Conservation (phyloP, 2,329 filamentous ascomycete genomes). For the Fusarium robinianum region DNA sequence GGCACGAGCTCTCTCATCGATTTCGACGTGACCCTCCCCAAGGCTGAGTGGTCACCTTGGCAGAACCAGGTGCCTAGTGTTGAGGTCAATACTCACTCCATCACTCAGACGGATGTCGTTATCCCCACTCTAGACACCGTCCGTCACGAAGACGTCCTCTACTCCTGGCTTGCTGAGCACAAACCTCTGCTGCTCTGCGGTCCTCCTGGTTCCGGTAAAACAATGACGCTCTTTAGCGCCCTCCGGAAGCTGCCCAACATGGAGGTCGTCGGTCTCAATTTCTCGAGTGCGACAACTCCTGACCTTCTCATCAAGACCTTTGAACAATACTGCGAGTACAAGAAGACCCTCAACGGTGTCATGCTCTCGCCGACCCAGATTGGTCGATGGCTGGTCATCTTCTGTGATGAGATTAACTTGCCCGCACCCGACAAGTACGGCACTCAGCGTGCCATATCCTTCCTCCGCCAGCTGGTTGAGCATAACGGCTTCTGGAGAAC, state of each 20-base stretch:
- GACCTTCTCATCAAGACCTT: slow-evolving; percentile 99
- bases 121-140: slow-evolving; percentile 98
- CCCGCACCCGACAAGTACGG: slow-evolving; percentile 97
- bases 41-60: slow-evolving; percentile 89
- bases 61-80: slow-evolving; percentile 92
- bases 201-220: slow-evolving; percentile 98
- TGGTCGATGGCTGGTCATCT: slow-evolving; percentile 95
- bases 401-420: slow-evolving; percentile 99
- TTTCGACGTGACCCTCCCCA: slow-evolving; percentile 86
- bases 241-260: slow-evolving; percentile 96
- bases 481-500: slow-evolving; percentile 99
- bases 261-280: slow-evolving; percentile 99
- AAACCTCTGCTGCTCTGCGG: slow-evolving; percentile 96
- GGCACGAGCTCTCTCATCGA: slow-evolving; percentile 89
- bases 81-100: slow-evolving; percentile 97
- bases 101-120: slow-evolving; percentile 97
- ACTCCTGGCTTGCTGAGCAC: slow-evolving; percentile 98
- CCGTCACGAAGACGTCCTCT: slow-evolving; percentile 97
- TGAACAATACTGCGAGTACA: slow-evolving; percentile 99
- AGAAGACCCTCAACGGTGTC: slow-evolving; percentile 95
- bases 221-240: slow-evolving; percentile 98
- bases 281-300: slow-evolving; percentile 97
- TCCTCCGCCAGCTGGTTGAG: slow-evolving; percentile 95
- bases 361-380: slow-evolving; percentile 96
- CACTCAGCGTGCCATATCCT: slow-evolving; percentile 95